A percentile compares a stretch with the other conserved stretches of the same genome.
Conservation (phyloP, 1,284 basidiomycete species). For the Tilletiopsis washingtonensis region DNA sequence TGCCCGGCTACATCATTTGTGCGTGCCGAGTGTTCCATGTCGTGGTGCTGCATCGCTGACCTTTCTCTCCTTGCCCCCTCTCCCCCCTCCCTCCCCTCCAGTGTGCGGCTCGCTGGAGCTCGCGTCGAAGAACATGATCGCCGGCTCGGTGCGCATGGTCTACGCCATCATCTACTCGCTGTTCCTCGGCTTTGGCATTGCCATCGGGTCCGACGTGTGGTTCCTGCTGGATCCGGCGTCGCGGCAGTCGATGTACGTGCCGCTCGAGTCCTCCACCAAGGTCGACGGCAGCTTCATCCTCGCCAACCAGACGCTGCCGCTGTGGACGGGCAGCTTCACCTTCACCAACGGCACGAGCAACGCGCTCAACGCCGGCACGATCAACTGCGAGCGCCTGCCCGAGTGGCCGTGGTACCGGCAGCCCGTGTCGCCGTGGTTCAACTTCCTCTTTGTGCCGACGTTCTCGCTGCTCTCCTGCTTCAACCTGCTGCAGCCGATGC, state of each 20-base stretch:
- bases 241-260: constrained; percentile 32
- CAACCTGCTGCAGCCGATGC: constrained; percentile 67
- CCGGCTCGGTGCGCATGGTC: constrained; percentile 18
- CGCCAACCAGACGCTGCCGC: constrained; percentile 53
- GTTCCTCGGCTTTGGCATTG: constrained; percentile 65
- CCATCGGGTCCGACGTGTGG: constrained; percentile 77
- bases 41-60: not conserved
- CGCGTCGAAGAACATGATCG: constrained; percentile 15
- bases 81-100: not conserved
- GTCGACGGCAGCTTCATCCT: constrained; percentile 68
- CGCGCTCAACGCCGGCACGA: constrained; percentile 37
- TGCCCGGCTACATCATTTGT: constrained; percentile 71
- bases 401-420: constrained; percentile 68
- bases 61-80: not conserved
- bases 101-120: constrained; percentile 18
- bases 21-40: constrained; percentile 56
- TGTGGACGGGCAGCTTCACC: constrained; percentile 18
- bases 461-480: constrained; percentile 68
- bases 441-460: constrained; percentile 70
- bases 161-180: constrained; percentile 19
- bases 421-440: constrained; percentile 66
- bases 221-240: constrained; percentile 64
- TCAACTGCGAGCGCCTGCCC: constrained; percentile 62
- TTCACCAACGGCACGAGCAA: constrained; percentile 25
- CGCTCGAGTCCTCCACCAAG: constrained; percentile 49